Base-by-base conservation (phyloP, 2,329 filamentous ascomycete genomes). In the Xylariales sp. region DNA sequence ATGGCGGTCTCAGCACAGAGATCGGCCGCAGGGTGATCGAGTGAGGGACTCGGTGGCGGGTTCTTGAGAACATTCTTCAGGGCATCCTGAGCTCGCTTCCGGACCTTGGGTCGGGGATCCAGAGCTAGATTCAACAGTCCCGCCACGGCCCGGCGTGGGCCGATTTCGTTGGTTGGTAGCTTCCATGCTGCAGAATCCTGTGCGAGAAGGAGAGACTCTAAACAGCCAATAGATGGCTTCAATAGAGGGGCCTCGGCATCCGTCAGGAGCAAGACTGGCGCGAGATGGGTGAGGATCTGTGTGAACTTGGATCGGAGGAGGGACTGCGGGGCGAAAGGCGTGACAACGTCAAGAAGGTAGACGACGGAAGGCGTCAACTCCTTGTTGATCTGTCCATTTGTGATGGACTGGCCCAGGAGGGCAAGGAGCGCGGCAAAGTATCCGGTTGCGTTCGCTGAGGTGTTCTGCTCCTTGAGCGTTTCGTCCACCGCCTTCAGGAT, bases 391-490 rank as follows among this genome's bases (percentile, higher is more conserved):
- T 80, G 78, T 36, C 80, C 83, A 47, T 65, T 72, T 27, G 74
- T 78, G 38, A 85, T 75, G 19, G 88, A 83, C 64, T 94, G 86
- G 52, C 81, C 78, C 4, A 98, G 78, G 4, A 98, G 76, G 25
- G 90, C 88, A 31, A 98, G 75, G 5, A 98, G 79, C n/a, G 93
- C 90, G 13, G 90, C 90, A 58, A 97, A 96, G 66, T 97, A 98
- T 44, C 85, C 88, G 13, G 93, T 96, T 17, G 93, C 78, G 2
- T 88, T 90, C 42, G 83, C 76, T 40, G 88, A 80, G 40, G 86
- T 83, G 55, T 91, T 86, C 61, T 96, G 88, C 54, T 91, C 86
- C 60, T 85, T 83, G 42, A 98, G 79, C 29, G 89, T 96, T 52
- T 94, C 85, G 63, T 98, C 93, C 54, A 98, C 86, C 45, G 91